Evolutionary conservation across 371 early-diverging fungal genomes (phyloP), one percentile per base, ranked within the genome.

Genomic region (Zopfochytrium polystomum): DNA sequence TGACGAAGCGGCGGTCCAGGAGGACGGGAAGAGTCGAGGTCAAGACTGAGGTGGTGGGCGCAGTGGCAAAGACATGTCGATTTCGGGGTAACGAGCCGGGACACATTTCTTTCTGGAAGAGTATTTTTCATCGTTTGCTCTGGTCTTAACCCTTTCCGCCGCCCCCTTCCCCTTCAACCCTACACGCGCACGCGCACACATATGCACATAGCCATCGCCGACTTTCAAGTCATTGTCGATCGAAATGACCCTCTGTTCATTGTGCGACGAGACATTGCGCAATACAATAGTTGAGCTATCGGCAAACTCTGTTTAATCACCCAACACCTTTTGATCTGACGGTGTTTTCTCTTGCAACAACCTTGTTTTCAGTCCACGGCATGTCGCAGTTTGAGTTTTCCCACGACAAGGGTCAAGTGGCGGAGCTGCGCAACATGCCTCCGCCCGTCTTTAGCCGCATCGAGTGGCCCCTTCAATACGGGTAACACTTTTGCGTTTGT

Each of bases 141-240:
- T n/a, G n/a, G n/a, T n/a, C n/a, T n/a, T n/a, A n/a, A n/a, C n/a
- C n/a, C 47, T 9, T 47, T 23, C 7, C 7, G 7, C 23, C 47
- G 23, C 9, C 47, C 38, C 13, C 13, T 20, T 32, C 23, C 13
- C 43, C 26, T 22, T n/a, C n/a, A n/a, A n/a, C n/a, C n/a, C n/a
- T n/a, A n/a, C n/a, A n/a, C n/a, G n/a, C n/a, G n/a, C n/a, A n/a
- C n/a, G n/a, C n/a, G n/a, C n/a, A n/a, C n/a, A n/a, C n/a, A n/a
- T n/a, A n/a, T n/a, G n/a, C n/a, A n/a, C n/a, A n/a, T n/a, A 83
- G 86, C 71, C 3, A 48, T 86, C 54, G 83, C 81, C 0, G 87
- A 86, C 67, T 84, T 74, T 58, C 87, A 86, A 48, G 76, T 74
- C 42, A 0, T 76, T 13, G 70, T 79, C 1, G 74, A 80, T 32